Base-by-base conservation (phyloP, 176 grass and related monocot species). In the Musa troglodytarum region DNA sequence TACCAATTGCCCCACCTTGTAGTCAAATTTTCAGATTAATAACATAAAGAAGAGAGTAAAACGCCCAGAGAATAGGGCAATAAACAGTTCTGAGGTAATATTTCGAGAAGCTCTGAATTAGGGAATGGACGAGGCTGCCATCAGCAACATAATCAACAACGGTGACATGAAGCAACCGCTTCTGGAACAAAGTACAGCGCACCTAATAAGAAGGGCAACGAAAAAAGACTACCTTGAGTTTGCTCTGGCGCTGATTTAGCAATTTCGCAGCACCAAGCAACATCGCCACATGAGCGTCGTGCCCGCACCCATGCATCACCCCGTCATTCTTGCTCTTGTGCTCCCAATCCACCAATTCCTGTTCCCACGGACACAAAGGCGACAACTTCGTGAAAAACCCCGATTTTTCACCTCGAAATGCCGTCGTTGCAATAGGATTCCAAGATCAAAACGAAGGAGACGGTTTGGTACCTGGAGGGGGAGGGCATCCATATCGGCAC, bases 291-390 rank as follows among this genome's bases (percentile, higher is more conserved):
- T 98, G 95, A 25, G 86, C 88, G 67, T 98, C 95, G 53, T 98
- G 95, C 10, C 95, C 90, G 8, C 95, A 98, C n/a, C 74, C 95
- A 28, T 98, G 90, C 95, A 98, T 98, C 49, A 89, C 82, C 4
- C 95, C 95, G 29, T 91, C 86, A 61, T 91, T 78, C 79, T 87
- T 91, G 78, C 95, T 98, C 84, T 81, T 93, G 51, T 98, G 84
- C 59, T 98, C 90, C 90, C 95, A 98, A 12, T 98, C 95, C 52
- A 98, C 86, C 53, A 94, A 28, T 82, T 98, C 95, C 95, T 94
- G 9, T 19, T 26, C 7, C 50, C 58, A 13, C 34, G 53, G 1
- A 62, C 49, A 58, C 69, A 65, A 57, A 72, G 53, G 43, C 71
- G 59, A 51, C 29, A 73, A 53, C 6, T 49, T 24, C 3, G 54